phyloP scores from a whole-genome alignment of 176 grass and related monocot genomes.

The Triticum turgidum region DNA sequence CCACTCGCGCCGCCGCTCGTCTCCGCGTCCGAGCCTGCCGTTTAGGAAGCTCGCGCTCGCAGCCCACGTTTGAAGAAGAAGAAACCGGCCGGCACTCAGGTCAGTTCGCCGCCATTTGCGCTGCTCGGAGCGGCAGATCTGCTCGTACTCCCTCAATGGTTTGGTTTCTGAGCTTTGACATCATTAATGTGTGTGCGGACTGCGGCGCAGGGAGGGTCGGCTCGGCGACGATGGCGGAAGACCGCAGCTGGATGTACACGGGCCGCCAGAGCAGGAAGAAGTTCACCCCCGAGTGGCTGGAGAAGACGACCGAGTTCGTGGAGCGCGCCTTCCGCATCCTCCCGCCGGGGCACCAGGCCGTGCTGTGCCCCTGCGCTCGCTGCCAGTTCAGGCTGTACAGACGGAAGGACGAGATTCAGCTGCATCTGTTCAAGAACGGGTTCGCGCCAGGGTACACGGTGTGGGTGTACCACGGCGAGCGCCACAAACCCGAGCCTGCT shows the following conservation, averaged over 20 bases:
- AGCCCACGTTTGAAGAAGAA: neutral
- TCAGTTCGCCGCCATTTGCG: neutral
- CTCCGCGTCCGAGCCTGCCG: neutral
- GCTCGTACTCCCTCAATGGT: neutral
- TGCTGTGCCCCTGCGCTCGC: neutral
- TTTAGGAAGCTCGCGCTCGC: neutral
- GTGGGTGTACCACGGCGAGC: too few relatives aligned
- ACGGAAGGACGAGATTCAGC: too few relatives aligned
- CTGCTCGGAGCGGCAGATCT: neutral
- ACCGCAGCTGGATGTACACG: constrained; percentile 10
- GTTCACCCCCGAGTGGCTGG: neutral
- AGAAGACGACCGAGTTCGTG: neutral
- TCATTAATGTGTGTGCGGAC: neutral
- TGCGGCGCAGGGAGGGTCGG: neutral
- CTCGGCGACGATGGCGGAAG: neutral
- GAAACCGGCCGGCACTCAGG: neutral
- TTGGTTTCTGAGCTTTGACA: neutral
- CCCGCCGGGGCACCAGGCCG: neutral
- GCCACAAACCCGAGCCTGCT: too few relatives aligned
- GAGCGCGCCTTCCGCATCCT: neutral
- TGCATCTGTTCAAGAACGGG: too few relatives aligned
- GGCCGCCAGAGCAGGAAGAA: neutral
- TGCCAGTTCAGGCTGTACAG: neutral
- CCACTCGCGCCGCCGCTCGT: constrained; percentile 1
- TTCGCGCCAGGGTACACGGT: too few relatives aligned